Conservation (phyloP, 73 alveolate genomes). For the Diophrys sp. region DNA sequence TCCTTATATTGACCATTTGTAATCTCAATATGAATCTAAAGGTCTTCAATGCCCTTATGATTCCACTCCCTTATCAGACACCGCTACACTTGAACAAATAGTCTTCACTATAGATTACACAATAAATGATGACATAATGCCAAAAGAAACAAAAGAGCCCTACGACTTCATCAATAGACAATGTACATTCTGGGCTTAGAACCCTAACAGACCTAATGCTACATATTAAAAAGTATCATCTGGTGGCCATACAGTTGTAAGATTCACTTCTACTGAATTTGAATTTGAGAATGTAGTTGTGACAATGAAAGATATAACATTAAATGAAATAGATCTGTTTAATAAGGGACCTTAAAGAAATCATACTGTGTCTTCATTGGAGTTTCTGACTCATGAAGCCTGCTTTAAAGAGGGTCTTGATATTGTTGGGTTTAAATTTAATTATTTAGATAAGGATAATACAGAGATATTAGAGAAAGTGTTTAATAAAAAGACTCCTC, state of each 20-base stretch:
- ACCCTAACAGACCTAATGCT: constrained; percentile 19
- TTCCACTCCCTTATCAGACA: neutral
- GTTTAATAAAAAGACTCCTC: constrained; percentile 12
- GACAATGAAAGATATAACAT: constrained; percentile 30
- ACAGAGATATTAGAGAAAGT: constrained; percentile 9
- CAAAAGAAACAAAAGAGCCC: constrained; percentile 22
- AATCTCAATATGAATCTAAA: neutral
- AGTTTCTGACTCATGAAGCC: constrained; percentile 15
- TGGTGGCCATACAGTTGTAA: neutral
- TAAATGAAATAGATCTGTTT: neutral
- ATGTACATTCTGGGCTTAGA: constrained; percentile 42
- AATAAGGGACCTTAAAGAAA: neutral
- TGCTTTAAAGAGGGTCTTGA: constrained; percentile 27
- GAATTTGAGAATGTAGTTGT: constrained; percentile 28
- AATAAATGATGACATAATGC: constrained; percentile 15
- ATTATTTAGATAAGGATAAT: constrained; percentile 23
- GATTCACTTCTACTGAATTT: neutral
- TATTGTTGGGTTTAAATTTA: constrained; percentile 15
- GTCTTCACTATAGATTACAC: constrained; percentile 13
- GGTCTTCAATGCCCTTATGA: constrained; percentile 12
- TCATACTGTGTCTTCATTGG: neutral
- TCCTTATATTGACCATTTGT: neutral
- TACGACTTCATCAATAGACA: constrained; percentile 20
- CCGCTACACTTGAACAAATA: neutral
- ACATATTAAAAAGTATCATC: neutral